Evolutionary conservation across 2,329 filamentous ascomycete genomes (phyloP).

Genomic region (Botryotinia convoluta): DNA sequence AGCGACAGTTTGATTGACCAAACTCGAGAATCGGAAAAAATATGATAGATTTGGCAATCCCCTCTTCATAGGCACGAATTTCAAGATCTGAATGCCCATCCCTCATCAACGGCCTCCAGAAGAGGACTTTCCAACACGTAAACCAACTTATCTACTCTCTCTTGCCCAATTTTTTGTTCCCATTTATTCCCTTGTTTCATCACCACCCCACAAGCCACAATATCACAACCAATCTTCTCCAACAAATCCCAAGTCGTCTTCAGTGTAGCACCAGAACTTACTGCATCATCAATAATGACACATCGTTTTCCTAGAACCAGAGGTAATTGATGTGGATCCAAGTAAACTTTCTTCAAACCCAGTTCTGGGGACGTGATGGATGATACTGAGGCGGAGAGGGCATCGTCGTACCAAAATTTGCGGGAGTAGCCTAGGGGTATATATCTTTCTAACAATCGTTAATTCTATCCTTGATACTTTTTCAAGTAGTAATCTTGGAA

Average conservation of each 20-base stretch:
- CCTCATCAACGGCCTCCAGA: conserved; percentile 28
- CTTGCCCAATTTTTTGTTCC: conserved; percentile 26
- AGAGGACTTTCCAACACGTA: conserved; percentile 34
- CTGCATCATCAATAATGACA: conserved; percentile 35
- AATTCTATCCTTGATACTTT: not conserved
- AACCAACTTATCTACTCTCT: conserved; percentile 23
- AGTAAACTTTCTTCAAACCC: conserved; percentile 29
- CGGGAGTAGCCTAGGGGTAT: conserved; percentile 35
- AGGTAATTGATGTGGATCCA: conserved; percentile 32
- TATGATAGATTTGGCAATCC: too few species aligned
- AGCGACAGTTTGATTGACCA: too few species aligned
- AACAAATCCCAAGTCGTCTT: conserved; percentile 35
- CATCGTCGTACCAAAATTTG: conserved; percentile 36
- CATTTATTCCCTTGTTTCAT: conserved; percentile 36
- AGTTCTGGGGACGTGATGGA: conserved; percentile 33
- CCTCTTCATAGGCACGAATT: not conserved
- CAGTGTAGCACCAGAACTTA: conserved; percentile 33
- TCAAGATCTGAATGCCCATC: conserved; percentile 28
- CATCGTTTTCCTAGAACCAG: conserved; percentile 28
- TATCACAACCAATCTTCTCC: conserved; percentile 25
- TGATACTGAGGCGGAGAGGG: conserved; percentile 29
- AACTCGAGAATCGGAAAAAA: not conserved
- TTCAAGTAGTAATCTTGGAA: not conserved
- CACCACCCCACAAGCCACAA: conserved; percentile 31
- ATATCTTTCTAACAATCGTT: conserved; percentile 26